Evolutionary conservation across 148 eudicot species (phyloP), one percentile per base, ranked within the genome.

Genomic region (Diospyros lotus): DNA sequence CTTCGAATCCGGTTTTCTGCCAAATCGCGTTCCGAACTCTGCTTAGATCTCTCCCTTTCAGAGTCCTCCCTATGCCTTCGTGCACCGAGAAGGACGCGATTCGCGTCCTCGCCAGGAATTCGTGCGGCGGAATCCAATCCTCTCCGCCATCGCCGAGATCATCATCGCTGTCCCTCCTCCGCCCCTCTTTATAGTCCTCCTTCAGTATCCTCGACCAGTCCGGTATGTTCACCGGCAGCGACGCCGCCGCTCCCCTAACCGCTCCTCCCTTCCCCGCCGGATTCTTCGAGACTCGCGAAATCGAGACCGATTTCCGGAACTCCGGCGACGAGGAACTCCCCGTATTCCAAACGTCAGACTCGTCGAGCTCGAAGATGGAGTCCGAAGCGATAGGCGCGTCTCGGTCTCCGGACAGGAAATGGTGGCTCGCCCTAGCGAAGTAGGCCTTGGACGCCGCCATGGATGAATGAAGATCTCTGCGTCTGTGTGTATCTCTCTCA

Each of bases 121-220:
- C 83, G 58, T 85, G 87, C 46, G 87, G 87, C 48, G 87, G 85
- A 18, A 80, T 55, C 74, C 84, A 50, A 42, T 68, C 74, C 12
- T 51, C 78, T 39, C 74, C 74, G 1, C 18, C 55, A 9, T 58
- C 84, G 12, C 17, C 58, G 2, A 5, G 59, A 9, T 71, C 67
- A n/a, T 45, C 48, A 1, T 42, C 12, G 4, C 41, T 13, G 14
- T 61, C 58, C 10, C 53, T 13, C 42, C 51, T 58, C 63, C 71
- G 54, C 4, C 55, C 55, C 0, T 58, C 73, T 61, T 54, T 76
- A 1, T 78, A 76, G 58, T 82, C 88, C 1, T 80, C 82, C 61
- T 82, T 71, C 43, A 85, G 78, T 28, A 85, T 85, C 79, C 80
- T 85, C 67, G 88, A 82, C 88, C 88, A 85, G 79, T 85, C 86